These are phyloP conservation scores for Sphagnum contortum DNA, from an alignment of 225 moss, liverwort and hornwort genomes.

Conservation along the genomic window DNA sequence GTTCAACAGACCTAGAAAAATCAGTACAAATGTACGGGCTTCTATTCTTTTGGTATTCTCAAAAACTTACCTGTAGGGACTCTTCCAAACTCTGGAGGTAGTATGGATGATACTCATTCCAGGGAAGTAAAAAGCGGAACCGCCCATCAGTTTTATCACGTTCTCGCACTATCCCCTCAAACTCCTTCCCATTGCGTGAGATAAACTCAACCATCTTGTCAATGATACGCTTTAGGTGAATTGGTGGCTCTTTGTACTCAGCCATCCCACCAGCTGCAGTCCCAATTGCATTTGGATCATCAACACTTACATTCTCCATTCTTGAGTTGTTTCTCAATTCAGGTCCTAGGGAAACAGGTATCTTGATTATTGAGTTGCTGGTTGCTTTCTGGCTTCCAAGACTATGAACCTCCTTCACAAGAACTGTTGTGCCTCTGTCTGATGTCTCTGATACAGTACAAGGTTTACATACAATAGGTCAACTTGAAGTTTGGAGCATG, in stretches of 20 bases:
- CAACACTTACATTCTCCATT: conserved; percentile 3
- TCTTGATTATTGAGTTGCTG: conserved; percentile 1
- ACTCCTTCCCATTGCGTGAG: conserved; percentile 44
- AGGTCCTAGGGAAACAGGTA: conserved; percentile 30
- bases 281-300: background rate
- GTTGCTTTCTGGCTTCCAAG: background rate
- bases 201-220: conserved; percentile 55
- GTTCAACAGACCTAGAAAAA: too few relatives aligned
- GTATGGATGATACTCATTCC: conserved; percentile 38
- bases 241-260: conserved; percentile 30
- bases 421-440: conserved; percentile 1
- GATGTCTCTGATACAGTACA: too few relatives aligned
- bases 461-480: too few relatives aligned
- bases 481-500: too few relatives aligned
- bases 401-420: background rate
- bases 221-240: conserved; percentile 29
- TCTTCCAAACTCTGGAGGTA: conserved; percentile 23
- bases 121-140: conserved; percentile 33
- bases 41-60: too few relatives aligned
- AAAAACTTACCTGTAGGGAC: conserved; percentile 23
- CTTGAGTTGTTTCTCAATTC: conserved; percentile 3
- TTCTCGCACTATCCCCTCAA: conserved; percentile 42
- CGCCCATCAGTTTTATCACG: conserved; percentile 37
- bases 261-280: conserved; percentile 7
- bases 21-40: too few relatives aligned